Base-by-base conservation (phyloP, 371 early-diverging fungal genomes). In the Mortierella sp. region DNA sequence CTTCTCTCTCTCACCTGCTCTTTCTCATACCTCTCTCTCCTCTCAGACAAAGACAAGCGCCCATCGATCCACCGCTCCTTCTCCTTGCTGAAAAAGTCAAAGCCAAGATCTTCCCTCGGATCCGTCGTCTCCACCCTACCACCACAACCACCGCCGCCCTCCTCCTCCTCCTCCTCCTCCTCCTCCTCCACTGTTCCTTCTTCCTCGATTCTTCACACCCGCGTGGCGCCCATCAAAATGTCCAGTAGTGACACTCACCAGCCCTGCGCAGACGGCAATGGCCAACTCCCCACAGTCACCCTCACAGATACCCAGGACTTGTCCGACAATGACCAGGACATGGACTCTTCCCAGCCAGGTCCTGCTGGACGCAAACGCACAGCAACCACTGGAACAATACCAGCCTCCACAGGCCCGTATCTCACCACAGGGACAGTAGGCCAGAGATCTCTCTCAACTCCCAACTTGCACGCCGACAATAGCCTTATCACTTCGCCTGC, bases 371-470 rank as follows among this genome's bases (percentile, higher is more conserved):
- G 65, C 13, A 64, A 57, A 25, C 65, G 65, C 24, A 71, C 56
- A 9, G 47, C 60, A 14, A 73, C 60, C 25, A 43, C 58, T n/a
- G 60, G 43, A 58, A 31, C 60, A 40, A 48, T 48, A 13, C 51
- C 60, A 10, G 2, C 49, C 34, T 7, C 10, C 16, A 29, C 68
- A 4, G 59, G 63, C 1, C 74, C 74, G 6, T 72, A 74, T 41
- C 52, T 68, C n/a, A 25, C 77, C 37, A 41, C 64, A 8, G 31
- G 46, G 3, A 28, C 47, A 21, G 66, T 57, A 13, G 64, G 77
- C 21, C 62, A 64, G 24, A 64, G 77, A 40, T 76, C 77, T 0
- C 65, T 76, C 27, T 76, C 77, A 12, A 76, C 77, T 0, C 77
- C 77, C 27, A 76, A 76, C 44, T 62, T 76, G 28, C 77, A 76